Percentiles rank a stretch among this genome's conserved stretches.
Conservation (phyloP, 345 rosid species). For the Gynandropsis gynandra region DNA sequence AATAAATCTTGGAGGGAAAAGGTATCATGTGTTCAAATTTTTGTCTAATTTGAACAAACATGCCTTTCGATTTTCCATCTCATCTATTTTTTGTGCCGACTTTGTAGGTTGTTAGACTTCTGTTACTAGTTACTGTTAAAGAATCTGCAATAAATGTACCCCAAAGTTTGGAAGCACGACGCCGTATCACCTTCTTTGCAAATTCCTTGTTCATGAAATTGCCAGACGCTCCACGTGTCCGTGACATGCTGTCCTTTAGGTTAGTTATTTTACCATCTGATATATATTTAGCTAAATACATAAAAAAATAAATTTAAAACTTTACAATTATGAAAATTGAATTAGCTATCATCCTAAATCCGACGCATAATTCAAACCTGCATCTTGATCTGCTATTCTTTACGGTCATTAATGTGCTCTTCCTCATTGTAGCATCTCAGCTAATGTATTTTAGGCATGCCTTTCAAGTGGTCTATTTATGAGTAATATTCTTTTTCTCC, state of each 20-base stretch:
- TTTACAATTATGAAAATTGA: slow-evolving; percentile 3
- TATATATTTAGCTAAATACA: slow-evolving; percentile 12
- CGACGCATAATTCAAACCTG: slow-evolving; percentile 3
- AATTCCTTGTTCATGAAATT: slow-evolving; percentile 91
- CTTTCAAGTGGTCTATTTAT: slow-evolving; percentile 7
- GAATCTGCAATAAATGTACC: slow-evolving; percentile 97
- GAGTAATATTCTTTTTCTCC: slow-evolving; percentile 24
- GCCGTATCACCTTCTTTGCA: slow-evolving; percentile 96
- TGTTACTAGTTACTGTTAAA: slow-evolving; percentile 78
- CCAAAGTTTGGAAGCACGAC: slow-evolving; percentile 92
- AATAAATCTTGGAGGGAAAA: slow-evolving; percentile 52
- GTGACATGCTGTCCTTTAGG: slow-evolving; percentile 94
- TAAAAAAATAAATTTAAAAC: slow-evolving; percentile 1
- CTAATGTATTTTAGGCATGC: not conserved
- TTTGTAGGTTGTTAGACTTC: slow-evolving; percentile 61
- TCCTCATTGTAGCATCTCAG: not conserved
- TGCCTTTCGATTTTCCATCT: slow-evolving; percentile 16
- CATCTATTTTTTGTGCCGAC: slow-evolving; percentile 12
- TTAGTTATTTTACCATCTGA: slow-evolving; percentile 15
- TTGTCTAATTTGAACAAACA: slow-evolving; percentile 7
- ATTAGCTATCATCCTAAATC: slow-evolving; percentile 5
- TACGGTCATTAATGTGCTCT: not conserved
- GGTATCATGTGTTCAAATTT: slow-evolving; percentile 36
- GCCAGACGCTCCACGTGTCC: slow-evolving; percentile 89
- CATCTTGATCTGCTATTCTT: slow-evolving; percentile 12